These are phyloP conservation scores for Citrullus mucosospermus DNA, from an alignment of 306 rosid species.

Conservation along the genomic window DNA sequence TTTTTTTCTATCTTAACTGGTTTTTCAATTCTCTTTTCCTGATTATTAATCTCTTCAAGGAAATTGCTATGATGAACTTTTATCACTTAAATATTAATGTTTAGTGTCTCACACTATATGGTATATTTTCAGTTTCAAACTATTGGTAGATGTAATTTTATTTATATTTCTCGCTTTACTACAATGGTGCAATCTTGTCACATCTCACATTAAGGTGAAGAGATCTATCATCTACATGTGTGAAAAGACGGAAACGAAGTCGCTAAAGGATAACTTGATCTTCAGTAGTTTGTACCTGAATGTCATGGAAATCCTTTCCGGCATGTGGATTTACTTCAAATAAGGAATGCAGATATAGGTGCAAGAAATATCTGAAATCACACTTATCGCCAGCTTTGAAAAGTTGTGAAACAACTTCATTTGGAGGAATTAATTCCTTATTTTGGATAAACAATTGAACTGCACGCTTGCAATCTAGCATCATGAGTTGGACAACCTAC, in stretches of 20 bases:
- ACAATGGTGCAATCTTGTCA: not conserved
- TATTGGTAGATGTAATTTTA: not conserved
- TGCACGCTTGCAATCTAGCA: constrained; percentile 87
- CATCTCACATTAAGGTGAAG: not conserved
- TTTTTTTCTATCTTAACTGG: not conserved
- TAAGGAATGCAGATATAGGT: constrained; percentile 77
- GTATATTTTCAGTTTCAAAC: not conserved
- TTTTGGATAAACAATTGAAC: constrained; percentile 63
- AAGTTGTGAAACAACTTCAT: constrained; percentile 75
- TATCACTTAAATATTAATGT: not conserved
- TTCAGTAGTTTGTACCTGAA: constrained; percentile 56
- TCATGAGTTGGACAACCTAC: constrained; percentile 87
- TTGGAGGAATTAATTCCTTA: constrained; percentile 55
- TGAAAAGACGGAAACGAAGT: not conserved
- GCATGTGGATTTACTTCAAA: constrained; percentile 84
- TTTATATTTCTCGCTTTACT: not conserved
- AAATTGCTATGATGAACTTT: not conserved
- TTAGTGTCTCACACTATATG: not conserved
- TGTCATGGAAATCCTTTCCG: constrained; percentile 87
- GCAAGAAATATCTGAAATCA: constrained; percentile 63
- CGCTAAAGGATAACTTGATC: constrained; percentile 9
- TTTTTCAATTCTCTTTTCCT: not conserved
- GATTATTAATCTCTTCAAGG: not conserved
- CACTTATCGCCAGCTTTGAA: constrained; percentile 34
- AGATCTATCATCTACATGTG: not conserved